A percentile compares a stretch with the other conserved stretches of the same genome.
These are phyloP conservation scores for Scutellaria minor DNA, from an alignment of 257 asterid genomes.

Conservation along the genomic window DNA sequence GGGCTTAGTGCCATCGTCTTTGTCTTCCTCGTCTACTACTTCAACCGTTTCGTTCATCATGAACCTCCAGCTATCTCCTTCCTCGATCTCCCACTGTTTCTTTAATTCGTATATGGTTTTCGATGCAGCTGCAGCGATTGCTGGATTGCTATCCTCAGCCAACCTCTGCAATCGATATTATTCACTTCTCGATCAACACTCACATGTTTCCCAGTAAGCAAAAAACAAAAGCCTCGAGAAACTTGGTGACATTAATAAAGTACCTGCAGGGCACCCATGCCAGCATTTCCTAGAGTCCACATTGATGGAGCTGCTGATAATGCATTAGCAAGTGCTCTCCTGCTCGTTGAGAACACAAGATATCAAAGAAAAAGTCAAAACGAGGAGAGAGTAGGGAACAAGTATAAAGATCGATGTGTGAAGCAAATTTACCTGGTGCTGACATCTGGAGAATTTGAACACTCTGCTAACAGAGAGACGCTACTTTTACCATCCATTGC, in stretches of 20 bases:
- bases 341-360: conserved; percentile 37
- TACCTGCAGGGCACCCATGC: conserved; percentile 99
- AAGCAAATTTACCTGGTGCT: conserved; percentile 67
- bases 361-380: neutral
- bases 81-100: conserved; percentile 93
- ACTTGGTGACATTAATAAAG: neutral
- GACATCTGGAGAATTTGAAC: conserved; percentile 92
- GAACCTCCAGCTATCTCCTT: conserved; percentile 96
- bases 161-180: conserved; percentile 61
- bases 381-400: neutral
- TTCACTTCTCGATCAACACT: neutral
- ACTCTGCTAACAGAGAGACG: conserved; percentile 78
- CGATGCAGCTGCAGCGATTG: conserved; percentile 90
- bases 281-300: conserved; percentile 99
- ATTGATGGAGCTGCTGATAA: conserved; percentile 92
- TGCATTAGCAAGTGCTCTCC: conserved; percentile 95
- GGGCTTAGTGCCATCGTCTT: conserved; percentile 44
- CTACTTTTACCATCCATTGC: conserved; percentile 98
- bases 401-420: conserved; percentile 1
- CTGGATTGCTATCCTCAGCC: conserved; percentile 83
- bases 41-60: conserved; percentile 64
- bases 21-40: conserved; percentile 46
- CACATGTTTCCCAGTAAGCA: neutral
- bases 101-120: conserved; percentile 76
- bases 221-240: conserved; percentile 2